phyloP scores from a whole-genome alignment of 805 yeast species.

The Torulaspora delbrueckii region DNA sequence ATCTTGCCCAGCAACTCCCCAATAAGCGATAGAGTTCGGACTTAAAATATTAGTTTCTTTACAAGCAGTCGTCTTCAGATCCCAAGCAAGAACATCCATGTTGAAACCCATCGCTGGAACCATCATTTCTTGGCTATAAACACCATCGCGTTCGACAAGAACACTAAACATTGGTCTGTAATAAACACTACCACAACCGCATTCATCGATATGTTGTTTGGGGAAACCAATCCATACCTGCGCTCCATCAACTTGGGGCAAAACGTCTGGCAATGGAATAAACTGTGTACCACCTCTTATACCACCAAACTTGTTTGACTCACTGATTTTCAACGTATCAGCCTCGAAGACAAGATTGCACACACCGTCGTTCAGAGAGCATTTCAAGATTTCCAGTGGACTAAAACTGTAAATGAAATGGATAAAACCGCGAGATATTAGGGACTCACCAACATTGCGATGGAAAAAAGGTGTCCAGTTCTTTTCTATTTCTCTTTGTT shows the following conservation, averaged over 20 bases:
- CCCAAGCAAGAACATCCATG: constrained; percentile 18
- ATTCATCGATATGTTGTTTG: constrained; percentile 14
- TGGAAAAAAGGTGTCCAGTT: constrained; percentile 21
- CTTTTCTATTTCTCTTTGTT: constrained; percentile 9
- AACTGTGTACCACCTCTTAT: constrained; percentile 25
- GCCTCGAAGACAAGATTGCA: constrained; percentile 18
- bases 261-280: constrained; percentile 14
- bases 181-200: constrained; percentile 20
- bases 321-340: constrained; percentile 8
- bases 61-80: constrained; percentile 14
- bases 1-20: constrained; percentile 20
- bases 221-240: constrained; percentile 25
- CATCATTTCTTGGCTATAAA: constrained; percentile 17
- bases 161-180: constrained; percentile 20
- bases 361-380: constrained; percentile 21
- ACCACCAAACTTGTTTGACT: constrained; percentile 12
- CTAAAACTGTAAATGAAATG: constrained; percentile 19
- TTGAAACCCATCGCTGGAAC: constrained; percentile 16
- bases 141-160: constrained; percentile 16
- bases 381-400: constrained; percentile 21
- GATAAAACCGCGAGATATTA: constrained; percentile 22
- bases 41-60: constrained; percentile 13
- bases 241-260: constrained; percentile 16
- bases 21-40: constrained; percentile 17
- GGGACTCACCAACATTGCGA: constrained; percentile 4